Evolutionary conservation across 2,329 filamentous ascomycete species (phyloP).

Genomic region (Ascochyta clinopodiicola): DNA sequence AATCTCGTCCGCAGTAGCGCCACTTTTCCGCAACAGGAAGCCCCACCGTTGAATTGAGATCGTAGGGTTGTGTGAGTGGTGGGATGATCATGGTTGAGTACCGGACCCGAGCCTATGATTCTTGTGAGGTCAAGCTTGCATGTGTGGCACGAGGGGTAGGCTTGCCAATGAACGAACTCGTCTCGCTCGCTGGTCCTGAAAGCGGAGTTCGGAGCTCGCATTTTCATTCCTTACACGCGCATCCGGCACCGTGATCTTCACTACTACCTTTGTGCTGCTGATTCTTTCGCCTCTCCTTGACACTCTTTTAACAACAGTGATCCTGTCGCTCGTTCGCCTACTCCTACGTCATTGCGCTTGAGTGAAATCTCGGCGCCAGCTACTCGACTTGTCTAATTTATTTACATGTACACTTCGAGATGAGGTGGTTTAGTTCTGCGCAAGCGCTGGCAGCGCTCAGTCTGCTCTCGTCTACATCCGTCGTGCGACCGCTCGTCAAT

Average conservation of each 20-base stretch:
- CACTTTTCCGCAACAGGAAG: conserved; percentile 13
- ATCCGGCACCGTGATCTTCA: conserved; percentile 5
- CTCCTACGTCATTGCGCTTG: background rate
- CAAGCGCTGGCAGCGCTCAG: conserved; percentile 36
- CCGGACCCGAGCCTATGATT: background rate
- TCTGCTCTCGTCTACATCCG: conserved; percentile 26
- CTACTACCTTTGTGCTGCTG: conserved; percentile 1
- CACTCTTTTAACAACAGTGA: conserved; percentile 4
- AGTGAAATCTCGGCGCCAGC: background rate
- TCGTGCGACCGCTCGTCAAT: conserved; percentile 25
- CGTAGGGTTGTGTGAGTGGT: background rate
- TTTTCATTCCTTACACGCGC: conserved; percentile 2
- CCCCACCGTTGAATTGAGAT: background rate
- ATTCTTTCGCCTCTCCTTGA: conserved; percentile 2
- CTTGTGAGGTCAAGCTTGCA: background rate
- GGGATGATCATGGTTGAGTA: background rate
- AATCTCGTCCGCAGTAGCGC: background rate
- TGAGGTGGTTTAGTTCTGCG: conserved; percentile 38
- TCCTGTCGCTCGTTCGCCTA: background rate
- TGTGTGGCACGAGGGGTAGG: conserved; percentile 1
- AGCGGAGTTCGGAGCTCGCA: background rate
- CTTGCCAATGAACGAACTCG: conserved; percentile 3
- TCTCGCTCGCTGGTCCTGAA: background rate
- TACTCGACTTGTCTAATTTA: conserved; percentile 11
- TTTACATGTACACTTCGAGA: conserved; percentile 26